Evolutionary conservation across 345 rosid genomes (phyloP), one percentile per base, ranked within the genome.

Genomic region (Rhizophora mangle): DNA sequence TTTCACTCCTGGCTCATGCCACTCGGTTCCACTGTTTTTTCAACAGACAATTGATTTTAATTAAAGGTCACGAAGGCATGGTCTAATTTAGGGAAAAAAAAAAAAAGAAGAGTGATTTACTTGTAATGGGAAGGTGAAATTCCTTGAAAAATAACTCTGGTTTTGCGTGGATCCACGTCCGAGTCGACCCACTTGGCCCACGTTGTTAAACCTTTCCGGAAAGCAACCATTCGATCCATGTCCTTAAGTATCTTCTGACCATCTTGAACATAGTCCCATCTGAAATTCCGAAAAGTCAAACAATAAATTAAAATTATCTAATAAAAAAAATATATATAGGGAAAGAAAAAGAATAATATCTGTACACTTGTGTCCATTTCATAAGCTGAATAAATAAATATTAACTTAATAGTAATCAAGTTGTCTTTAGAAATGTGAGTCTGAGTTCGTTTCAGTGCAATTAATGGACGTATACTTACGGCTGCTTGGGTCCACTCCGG

Each of bases 151-250:
- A 91, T 58, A 63, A 93, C 88, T 30, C 21, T 78, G 13, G 92
- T 86, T 79, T 76, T 84, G 27, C 70, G 71, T 52, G 88, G 67
- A 80, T 93, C 89, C 4, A 91, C 88, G 22, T 89, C 84, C 5
- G 90, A 64, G 81, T 93, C 91, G 19, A 89, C 92, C 98, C 98
- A 93, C 39, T 84, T 76, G 24, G 89, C 89, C 98, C 97, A 93
- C 49, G 97, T 91, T 69, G 69, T 80, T 60, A 93, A 85, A 47
- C 81, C 96, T 76, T 71, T 81, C 20, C 67, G 83, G 68, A 89
- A 89, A 20, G 96, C 97, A 62, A 37, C 85, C 93, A 91, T 87
- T 7, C 93, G 88, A 68, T 89, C 86, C 88, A 91, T 91, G 82
- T 82, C 88, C 66, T 83, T 62, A 4, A 57, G 30, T 18, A 81